Percentiles rank a stretch among this genome's conserved stretches.
Evolutionary conservation across 805 yeast species (phyloP).

Genomic region (Saccharomycopsis javanensis): DNA sequence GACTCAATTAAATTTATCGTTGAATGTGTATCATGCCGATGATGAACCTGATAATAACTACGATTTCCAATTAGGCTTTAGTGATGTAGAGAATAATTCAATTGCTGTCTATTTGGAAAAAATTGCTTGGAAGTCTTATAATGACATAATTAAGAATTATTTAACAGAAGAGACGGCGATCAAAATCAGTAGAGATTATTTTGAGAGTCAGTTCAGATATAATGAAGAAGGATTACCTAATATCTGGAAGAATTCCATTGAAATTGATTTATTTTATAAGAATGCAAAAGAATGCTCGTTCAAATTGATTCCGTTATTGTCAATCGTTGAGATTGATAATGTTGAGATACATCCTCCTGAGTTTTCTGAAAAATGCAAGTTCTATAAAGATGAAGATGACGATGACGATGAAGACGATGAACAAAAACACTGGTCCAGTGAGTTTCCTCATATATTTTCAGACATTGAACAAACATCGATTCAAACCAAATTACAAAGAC

Average conservation of each 20-base stretch:
- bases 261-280: constrained; percentile 57
- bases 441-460: constrained; percentile 33
- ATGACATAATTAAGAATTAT: constrained; percentile 48
- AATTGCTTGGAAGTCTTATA: constrained; percentile 58
- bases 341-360: constrained; percentile 52
- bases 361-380: constrained; percentile 29
- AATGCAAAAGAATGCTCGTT: constrained; percentile 52
- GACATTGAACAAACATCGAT: constrained; percentile 50
- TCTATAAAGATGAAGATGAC: constrained; percentile 32
- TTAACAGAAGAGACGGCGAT: constrained; percentile 58
- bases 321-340: constrained; percentile 46
- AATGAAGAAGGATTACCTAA: constrained; percentile 76
- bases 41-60: constrained; percentile 20
- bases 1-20: constrained; percentile 24
- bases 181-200: constrained; percentile 59
- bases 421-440: constrained; percentile 18
- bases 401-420: constrained; percentile 26
- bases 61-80: constrained; percentile 62
- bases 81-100: constrained; percentile 31
- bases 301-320: constrained; percentile 46
- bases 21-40: constrained; percentile 26
- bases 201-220: constrained; percentile 76
- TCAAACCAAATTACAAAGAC: constrained; percentile 52
- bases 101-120: constrained; percentile 37
- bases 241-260: constrained; percentile 64